Base-by-base conservation (phyloP, 2,329 filamentous ascomycete species). In the Ophiostoma australiae region DNA sequence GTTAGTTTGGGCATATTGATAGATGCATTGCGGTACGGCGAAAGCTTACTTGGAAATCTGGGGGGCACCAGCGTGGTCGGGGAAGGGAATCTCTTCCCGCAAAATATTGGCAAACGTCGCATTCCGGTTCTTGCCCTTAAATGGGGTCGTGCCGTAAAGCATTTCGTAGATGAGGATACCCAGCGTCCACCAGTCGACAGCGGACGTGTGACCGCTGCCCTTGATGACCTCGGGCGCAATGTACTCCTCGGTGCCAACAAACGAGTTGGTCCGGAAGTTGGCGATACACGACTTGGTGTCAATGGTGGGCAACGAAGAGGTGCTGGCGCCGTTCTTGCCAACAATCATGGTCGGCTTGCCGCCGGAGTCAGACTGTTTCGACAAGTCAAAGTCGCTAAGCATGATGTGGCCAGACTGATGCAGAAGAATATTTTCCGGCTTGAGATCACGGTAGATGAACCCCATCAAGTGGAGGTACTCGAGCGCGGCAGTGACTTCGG, bases 341-440 rank as follows among this genome's bases (percentile, higher is more conserved):
- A 97, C 86, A 77, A 99, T 97, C 94, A 99, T 98, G 33, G 94
- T 97, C 68, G 95, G 95, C 78, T 94, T 94, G 82, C 95, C 95
- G 77, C 94, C 95, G 20, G 92, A 90, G 75, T 96, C 95, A 7
- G 95, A 99, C 81, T 99, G 95, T 81, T 99, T 99, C 11, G 94
- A 97, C 73, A 99, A 82, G 81, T 99, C 95, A 81, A 99, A 99
- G 82, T 99, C 95, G 73, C 95, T 98, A 79, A 99, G 87, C 95
- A 99, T 99, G 76, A 99, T 99, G 80, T 99, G 95, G 20, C 95
- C 95, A n/a, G 95, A 98, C 80, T 99, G 95, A 80, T 99, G 95
- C 31, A 99, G 88, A 17, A 99, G 85, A 75, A 99, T 99, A 77
- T 99, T 99, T 82, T 99, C 95, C 75, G 95, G 95, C 82, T 99